Evolutionary conservation across 2,329 filamentous ascomycete species (phyloP), one percentile per base, ranked within the genome.

Genomic region (Akanthomyces muscarius): DNA sequence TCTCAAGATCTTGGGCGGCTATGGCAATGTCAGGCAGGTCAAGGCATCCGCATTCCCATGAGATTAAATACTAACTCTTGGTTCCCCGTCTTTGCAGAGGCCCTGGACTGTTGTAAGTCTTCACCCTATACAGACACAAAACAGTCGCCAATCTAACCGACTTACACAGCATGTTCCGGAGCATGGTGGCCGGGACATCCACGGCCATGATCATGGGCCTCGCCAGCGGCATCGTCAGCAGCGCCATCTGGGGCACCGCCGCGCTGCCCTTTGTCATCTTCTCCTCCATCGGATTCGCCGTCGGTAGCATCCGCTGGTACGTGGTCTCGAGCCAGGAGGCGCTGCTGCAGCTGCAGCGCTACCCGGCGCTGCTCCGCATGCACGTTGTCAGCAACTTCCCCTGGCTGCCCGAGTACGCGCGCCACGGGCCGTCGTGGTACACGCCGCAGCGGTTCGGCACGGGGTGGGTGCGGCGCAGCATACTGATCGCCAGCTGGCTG

Each of bases 311-410:
- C 0, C 64, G 65, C 0, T 69, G 67, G 67, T 70, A 69, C 61
- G 30, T 56, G 5, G 51, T 63, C 4, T 65, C 67, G 11, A 62
- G 55, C 3, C 61, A 68, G 36, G 65, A 66, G 18, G 66, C 68
- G 1, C 45, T 68, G 55, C 54, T 68, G 16, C 66, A 70, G 56
- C 61, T 69, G 47, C 55, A 63, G 18, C 64, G 63, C n/a, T 65
- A 70, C 36, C 68, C 68, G 4, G 60, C 66, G 2, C 62, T 70
- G 23, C 53, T 70, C 21, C 62, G 68, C 3, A 64, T 69, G 13
- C 68, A 69, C 45, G 54, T 70, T 25, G 60, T 66, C 6, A 57
- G 64, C 56, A 70, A 70, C 16, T 70, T 69, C 33, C 68, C 68
- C 6, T 69, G 67, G 64, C 52, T 66, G 25, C 58, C 63, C 3